These are phyloP conservation scores for Firmiana major DNA, from an alignment of 345 rosid species.

Conservation along the genomic window DNA sequence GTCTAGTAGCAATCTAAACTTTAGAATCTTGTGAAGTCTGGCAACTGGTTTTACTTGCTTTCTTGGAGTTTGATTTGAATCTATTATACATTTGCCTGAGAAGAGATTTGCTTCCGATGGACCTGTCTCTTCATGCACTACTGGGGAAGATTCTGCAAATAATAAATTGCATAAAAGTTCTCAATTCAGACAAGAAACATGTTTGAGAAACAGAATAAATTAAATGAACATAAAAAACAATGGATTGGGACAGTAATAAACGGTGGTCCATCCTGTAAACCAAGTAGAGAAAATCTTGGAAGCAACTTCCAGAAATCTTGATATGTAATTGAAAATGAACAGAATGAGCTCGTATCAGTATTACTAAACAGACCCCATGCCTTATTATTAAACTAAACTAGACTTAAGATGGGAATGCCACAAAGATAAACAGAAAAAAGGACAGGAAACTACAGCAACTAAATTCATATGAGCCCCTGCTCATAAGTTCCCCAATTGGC, in stretches of 20 bases:
- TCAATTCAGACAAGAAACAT: neutral
- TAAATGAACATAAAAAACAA: neutral
- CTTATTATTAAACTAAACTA: neutral
- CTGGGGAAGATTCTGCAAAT: constrained; percentile 30
- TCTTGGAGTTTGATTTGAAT: constrained; percentile 35
- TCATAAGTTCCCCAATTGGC: neutral
- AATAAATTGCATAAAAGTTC: neutral
- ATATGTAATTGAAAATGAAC: neutral
- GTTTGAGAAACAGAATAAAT: neutral
- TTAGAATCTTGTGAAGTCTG: constrained; percentile 50
- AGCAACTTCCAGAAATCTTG: neutral
- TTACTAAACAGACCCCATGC: neutral
- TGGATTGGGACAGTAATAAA: neutral
- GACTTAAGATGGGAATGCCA: neutral
- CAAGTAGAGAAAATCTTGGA: neutral
- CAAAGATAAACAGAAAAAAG: too few relatives aligned
- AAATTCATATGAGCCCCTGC: neutral
- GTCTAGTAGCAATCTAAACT: constrained; percentile 43
- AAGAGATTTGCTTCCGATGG: constrained; percentile 46
- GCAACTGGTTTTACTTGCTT: constrained; percentile 55
- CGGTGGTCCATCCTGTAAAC: neutral
- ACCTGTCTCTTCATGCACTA: constrained; percentile 43
- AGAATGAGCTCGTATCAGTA: neutral
- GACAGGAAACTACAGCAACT: neutral
- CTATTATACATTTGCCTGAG: constrained; percentile 32